These are phyloP conservation scores for Medicago lupulina DNA, from an alignment of 306 rosid genomes.

Conservation along the genomic window DNA sequence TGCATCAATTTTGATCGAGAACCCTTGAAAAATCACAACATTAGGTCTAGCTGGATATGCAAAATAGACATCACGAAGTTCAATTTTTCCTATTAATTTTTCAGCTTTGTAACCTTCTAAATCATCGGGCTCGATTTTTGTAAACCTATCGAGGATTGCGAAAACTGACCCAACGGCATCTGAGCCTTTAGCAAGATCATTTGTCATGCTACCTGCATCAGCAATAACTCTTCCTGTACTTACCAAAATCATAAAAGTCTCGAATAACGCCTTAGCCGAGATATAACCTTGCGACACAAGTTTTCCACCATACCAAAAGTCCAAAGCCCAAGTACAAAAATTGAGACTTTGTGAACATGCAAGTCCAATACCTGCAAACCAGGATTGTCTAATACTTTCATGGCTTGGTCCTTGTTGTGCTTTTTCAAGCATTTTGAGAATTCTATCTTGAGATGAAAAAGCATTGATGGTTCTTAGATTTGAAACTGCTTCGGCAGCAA, in stretches of 20 bases:
- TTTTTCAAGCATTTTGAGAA: constrained; percentile 76
- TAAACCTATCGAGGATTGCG: constrained; percentile 65
- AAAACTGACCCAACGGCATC: constrained; percentile 76
- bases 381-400: constrained; percentile 72
- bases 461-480: constrained; percentile 80
- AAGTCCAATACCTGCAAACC: constrained; percentile 89
- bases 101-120: constrained; percentile 54
- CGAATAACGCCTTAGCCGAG: constrained; percentile 56
- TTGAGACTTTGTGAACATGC: constrained; percentile 69
- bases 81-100: constrained; percentile 59
- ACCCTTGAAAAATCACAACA: constrained; percentile 67
- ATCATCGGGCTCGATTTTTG: constrained; percentile 76
- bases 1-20: constrained; percentile 71
- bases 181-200: constrained; percentile 77
- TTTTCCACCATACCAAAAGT: constrained; percentile 86
- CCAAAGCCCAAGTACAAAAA: constrained; percentile 67
- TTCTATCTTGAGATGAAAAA: constrained; percentile 83
- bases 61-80: constrained; percentile 59
- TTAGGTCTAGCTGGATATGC: constrained; percentile 81
- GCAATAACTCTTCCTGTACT: constrained; percentile 90
- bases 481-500: constrained; percentile 93
- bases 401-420: constrained; percentile 71
- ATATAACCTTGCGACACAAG: constrained; percentile 59
- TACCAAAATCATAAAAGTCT: constrained; percentile 76
- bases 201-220: constrained; percentile 91